Conservation (phyloP, 2,329 filamentous ascomycete genomes). For the Colletotrichum nymphaeae region DNA sequence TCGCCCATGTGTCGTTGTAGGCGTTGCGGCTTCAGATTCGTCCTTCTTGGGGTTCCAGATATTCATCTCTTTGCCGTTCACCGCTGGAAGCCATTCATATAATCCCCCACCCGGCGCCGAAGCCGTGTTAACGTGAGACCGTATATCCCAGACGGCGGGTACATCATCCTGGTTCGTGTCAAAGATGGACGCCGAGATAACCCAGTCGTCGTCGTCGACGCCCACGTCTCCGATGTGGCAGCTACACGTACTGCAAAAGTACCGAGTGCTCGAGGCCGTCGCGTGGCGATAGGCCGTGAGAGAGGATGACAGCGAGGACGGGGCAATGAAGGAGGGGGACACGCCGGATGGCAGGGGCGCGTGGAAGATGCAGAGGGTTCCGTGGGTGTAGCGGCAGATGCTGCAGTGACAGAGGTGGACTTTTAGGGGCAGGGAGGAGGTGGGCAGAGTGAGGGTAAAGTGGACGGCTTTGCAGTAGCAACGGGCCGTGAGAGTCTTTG, state of each 20-base stretch:
- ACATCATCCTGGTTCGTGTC: slow-evolving; percentile 43
- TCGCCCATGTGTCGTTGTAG: slow-evolving; percentile 37
- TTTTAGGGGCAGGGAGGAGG: slow-evolving; percentile 51
- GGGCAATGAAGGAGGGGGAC: slow-evolving; percentile 51
- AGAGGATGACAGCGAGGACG: slow-evolving; percentile 48
- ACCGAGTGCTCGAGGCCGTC: slow-evolving; percentile 45
- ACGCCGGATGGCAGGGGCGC: slow-evolving; percentile 47
- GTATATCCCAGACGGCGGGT: slow-evolving; percentile 48
- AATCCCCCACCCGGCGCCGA: slow-evolving; percentile 51
- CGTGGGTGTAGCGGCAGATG: slow-evolving; percentile 55
- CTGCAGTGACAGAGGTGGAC: slow-evolving; percentile 59
- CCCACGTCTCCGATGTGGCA: slow-evolving; percentile 55
- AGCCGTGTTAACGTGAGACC: slow-evolving; percentile 49
- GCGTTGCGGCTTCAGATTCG: slow-evolving; percentile 33
- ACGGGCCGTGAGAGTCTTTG: slow-evolving; percentile 54
- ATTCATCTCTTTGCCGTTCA: slow-evolving; percentile 44
- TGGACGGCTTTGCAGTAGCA: slow-evolving; percentile 58
- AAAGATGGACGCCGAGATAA: slow-evolving; percentile 54
- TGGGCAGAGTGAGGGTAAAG: slow-evolving; percentile 54
- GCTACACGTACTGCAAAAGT: slow-evolving; percentile 59
- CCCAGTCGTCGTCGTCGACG: slow-evolving; percentile 48
- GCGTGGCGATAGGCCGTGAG: slow-evolving; percentile 51
- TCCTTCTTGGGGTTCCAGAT: slow-evolving; percentile 49
- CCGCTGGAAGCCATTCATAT: slow-evolving; percentile 46
- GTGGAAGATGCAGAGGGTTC: slow-evolving; percentile 56